phyloP scores from a whole-genome alignment of 176 grass and related monocot genomes.

The Phyllostachys edulis region DNA sequence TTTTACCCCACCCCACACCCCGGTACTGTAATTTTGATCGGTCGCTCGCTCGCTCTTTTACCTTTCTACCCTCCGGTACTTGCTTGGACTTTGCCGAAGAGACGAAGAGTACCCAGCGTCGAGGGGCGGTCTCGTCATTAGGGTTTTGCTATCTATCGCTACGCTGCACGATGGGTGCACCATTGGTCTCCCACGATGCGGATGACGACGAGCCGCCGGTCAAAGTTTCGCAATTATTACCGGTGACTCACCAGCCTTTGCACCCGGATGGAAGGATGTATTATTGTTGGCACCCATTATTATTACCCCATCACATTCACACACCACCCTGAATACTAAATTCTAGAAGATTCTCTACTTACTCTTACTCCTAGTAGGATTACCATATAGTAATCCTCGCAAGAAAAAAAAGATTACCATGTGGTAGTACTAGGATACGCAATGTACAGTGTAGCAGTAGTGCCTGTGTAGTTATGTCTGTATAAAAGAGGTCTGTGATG shows the following conservation, averaged over 20 bases:
- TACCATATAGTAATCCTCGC: no score
- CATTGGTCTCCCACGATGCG: slow-evolving; percentile 6
- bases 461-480: no score
- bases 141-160: neutral
- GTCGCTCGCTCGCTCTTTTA: neutral
- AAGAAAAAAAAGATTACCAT: neutral
- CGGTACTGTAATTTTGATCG: neutral
- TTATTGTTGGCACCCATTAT: no score
- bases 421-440: neutral
- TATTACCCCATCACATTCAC: slow-evolving; percentile 16
- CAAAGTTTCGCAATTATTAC: slow-evolving; percentile 61
- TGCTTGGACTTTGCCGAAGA: neutral
- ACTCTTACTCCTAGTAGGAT: neutral
- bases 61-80: neutral
- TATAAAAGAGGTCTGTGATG: neutral
- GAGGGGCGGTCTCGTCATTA: slow-evolving; percentile 32
- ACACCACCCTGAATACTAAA: neutral
- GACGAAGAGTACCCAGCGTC: neutral
- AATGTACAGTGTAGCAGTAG: no score
- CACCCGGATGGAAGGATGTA: neutral
- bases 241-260: slow-evolving; percentile 21
- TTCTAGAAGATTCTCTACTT: neutral
- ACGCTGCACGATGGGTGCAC: neutral
- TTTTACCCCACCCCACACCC: slow-evolving; percentile 6
- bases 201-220: slow-evolving; percentile 63